These are phyloP conservation scores for Bauhinia variegata DNA, from an alignment of 306 rosid species.

Conservation along the genomic window DNA sequence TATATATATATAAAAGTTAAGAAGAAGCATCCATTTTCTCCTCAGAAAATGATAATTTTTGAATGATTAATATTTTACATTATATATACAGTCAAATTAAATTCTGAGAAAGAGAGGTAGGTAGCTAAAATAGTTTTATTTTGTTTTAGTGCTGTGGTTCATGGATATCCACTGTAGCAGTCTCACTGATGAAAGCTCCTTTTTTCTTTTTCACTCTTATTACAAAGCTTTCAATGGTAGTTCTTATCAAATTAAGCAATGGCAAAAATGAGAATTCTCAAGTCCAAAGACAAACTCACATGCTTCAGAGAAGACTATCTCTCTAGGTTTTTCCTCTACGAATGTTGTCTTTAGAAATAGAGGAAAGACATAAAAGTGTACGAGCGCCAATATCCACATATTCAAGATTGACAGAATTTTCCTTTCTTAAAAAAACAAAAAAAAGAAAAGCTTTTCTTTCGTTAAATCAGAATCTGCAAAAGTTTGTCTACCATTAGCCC, in stretches of 20 bases:
- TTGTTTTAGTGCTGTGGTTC: neutral
- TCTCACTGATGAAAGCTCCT: neutral
- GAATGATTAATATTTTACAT: too few species aligned
- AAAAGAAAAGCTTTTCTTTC: constrained; percentile 28
- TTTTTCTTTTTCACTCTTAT: neutral
- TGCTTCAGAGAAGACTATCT: neutral
- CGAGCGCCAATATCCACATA: constrained; percentile 4
- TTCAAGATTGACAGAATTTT: constrained; percentile 9
- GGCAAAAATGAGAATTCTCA: constrained; percentile 25
- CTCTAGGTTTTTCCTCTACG: neutral
- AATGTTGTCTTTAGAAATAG: neutral
- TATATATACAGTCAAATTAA: too few species aligned
- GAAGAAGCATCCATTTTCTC: neutral
- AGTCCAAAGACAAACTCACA: neutral
- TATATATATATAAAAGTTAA: too few species aligned
- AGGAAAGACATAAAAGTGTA: neutral
- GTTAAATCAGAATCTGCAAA: constrained; percentile 44
- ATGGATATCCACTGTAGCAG: neutral
- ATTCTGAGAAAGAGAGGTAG: constrained; percentile 25
- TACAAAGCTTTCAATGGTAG: too few species aligned
- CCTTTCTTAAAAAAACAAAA: neutral
- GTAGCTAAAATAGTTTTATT: neutral
- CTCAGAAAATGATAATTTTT: too few species aligned
- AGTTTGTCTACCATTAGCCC: constrained; percentile 49
- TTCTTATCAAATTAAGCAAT: neutral